Evolutionary conservation across 2,329 filamentous ascomycete genomes (phyloP), one percentile per base, ranked within the genome.

Genomic region (Epichloe gansuensis): DNA sequence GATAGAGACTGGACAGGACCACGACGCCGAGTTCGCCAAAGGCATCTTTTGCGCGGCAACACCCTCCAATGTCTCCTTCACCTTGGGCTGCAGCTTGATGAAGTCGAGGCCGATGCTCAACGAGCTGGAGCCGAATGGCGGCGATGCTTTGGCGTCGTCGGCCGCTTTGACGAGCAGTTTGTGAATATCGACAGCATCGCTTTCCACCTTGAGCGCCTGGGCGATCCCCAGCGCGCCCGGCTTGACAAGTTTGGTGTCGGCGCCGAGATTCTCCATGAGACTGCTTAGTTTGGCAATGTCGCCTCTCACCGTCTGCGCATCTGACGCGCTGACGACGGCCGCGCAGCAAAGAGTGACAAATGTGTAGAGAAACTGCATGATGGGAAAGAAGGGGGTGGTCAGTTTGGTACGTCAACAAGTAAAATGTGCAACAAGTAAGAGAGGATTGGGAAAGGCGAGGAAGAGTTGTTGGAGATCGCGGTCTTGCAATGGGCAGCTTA

Each of bases 1-100:
- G 50, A 25, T 52, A 52, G 44, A 52, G 34, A 25, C 44, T 47
- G 5, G 44, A 52, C 23, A 47, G n/a, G 6, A 52, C 50, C n/a
- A 52, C 21, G 11, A 48, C 5, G 35, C 50, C 37, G 9, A 52
- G 37, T 12, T 52, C 44, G 3, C 50, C 50, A 41, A 52, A 37
- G 15, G 3, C 21, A 17, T 42, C 37, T 43, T 52, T 11, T 52
- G 34, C 17, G 17, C 23, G 11, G 35, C 21, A 7, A 42, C 2
- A 8, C 25, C 37, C 35, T 47, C 9, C 17, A 52, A 37, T 3
- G 50, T 52, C 45, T 46, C 25, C 44, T 48, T 39, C 25, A 47
- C 44, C 38, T 52, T 37, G 2, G 50, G 50, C 21, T 41, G 15
- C 50, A 52, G 44, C 44, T 35, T 11, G 37, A 52, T 31, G 23